A percentile compares a stretch with the other conserved stretches of the same genome.
phyloP scores from a whole-genome alignment of 495 filamentous ascomycete genomes.

The Aspergillus bertholletiae region DNA sequence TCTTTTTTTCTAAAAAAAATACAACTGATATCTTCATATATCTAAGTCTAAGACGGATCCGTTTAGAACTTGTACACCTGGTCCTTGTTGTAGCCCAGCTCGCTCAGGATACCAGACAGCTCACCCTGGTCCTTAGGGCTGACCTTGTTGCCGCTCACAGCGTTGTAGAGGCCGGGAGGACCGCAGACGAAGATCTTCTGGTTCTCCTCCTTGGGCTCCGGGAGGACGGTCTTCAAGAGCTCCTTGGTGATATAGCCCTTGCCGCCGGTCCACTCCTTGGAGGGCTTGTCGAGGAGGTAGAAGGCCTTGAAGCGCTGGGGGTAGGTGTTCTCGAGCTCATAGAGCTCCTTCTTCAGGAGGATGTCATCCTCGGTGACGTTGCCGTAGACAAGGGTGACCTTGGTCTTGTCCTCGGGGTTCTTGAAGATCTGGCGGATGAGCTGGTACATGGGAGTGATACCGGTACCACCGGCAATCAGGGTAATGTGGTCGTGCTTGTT shows the following conservation, averaged over 20 bases:
- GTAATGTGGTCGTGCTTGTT: conserved; percentile 96
- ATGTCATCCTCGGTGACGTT: conserved; percentile 86
- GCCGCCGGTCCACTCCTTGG: conserved; percentile 69
- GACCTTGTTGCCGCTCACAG: conserved; percentile 83
- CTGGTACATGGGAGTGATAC: conserved; percentile 94
- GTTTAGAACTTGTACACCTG: conserved; percentile 97
- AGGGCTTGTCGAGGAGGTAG: conserved; percentile 85
- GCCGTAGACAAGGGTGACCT: conserved; percentile 90
- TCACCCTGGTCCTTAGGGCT: conserved; percentile 91
- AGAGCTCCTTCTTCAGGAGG: conserved; percentile 77
- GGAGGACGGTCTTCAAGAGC: conserved; percentile 85
- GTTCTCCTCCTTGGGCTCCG: conserved; percentile 84
- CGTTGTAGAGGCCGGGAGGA: conserved; percentile 89
- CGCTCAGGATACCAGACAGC: conserved; percentile 76
- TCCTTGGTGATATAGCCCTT: conserved; percentile 84
- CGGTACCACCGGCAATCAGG: conserved; percentile 92
- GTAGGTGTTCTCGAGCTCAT: conserved; percentile 83
- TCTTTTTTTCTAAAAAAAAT: no score
- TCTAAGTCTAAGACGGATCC: conserved; percentile 7
- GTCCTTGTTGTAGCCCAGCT: conserved; percentile 85
- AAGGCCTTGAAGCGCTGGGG: conserved; percentile 90
- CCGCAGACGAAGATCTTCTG: conserved; percentile 92
- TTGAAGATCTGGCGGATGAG: conserved; percentile 81
- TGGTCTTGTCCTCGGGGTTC: conserved; percentile 93
- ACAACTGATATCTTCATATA: background rate